These are phyloP conservation scores for Rhipidocladum racemiflorum DNA, from an alignment of 176 grass and related monocot species.

Conservation along the genomic window DNA sequence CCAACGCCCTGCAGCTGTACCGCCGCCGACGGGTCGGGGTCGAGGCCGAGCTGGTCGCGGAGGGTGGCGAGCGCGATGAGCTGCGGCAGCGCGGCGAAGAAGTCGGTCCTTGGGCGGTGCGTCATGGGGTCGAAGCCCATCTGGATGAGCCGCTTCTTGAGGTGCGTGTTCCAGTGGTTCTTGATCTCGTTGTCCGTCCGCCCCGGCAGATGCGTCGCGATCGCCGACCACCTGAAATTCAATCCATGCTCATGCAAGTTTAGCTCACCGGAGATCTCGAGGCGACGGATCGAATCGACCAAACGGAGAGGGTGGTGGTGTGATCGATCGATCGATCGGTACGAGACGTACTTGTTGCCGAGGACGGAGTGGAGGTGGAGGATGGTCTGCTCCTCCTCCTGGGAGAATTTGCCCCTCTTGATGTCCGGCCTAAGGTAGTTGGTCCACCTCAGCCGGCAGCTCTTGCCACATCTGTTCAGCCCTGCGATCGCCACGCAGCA, in stretches of 20 bases:
- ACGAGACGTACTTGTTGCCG: conserved; percentile 60
- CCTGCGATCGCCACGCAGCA: conserved; percentile 31
- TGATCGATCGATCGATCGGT: background rate
- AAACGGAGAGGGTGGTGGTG: background rate
- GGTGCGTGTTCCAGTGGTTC: conserved; percentile 96
- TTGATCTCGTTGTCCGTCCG: conserved; percentile 91
- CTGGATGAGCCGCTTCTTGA: conserved; percentile 84
- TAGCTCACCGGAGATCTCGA: background rate
- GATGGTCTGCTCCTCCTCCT: conserved; percentile 76
- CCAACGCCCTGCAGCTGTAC: background rate
- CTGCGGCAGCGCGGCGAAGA: conserved; percentile 67
- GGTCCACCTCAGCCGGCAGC: conserved; percentile 85
- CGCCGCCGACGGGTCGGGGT: background rate
- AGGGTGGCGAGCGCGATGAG: conserved; percentile 66
- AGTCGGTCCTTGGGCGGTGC: conserved; percentile 76
- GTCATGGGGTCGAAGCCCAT: conserved; percentile 98
- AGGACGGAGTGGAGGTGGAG: conserved; percentile 70
- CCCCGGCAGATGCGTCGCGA: conserved; percentile 68
- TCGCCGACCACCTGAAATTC: conserved; percentile 67
- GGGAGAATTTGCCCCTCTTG: conserved; percentile 79
- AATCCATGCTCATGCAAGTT: background rate
- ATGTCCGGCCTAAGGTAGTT: conserved; percentile 88
- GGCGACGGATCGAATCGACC: background rate
- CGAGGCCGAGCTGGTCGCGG: conserved; percentile 46
- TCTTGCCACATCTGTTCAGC: conserved; percentile 81